Conservation (phyloP, 306 rosid genomes). For the Betula pendula region DNA sequence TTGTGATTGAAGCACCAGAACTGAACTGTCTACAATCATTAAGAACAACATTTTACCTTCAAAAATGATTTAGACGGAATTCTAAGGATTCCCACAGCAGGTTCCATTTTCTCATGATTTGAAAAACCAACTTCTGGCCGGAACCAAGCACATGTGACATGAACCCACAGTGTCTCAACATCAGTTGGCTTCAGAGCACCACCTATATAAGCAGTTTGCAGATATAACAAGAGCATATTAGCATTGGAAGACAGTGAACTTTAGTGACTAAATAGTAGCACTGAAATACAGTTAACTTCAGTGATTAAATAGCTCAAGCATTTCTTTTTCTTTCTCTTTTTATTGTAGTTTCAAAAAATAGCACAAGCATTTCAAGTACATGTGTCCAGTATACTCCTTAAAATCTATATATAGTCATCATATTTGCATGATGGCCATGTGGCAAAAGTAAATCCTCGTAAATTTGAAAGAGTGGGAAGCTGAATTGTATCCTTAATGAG, state of each 20-base stretch:
- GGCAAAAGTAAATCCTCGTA: neutral
- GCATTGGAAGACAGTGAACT: constrained; percentile 10
- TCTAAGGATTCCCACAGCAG: constrained; percentile 86
- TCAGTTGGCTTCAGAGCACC: constrained; percentile 99
- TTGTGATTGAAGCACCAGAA: neutral
- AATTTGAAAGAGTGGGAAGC: neutral
- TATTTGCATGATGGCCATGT: constrained; percentile 1
- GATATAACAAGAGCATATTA: constrained; percentile 21
- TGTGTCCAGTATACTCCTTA: constrained; percentile 6
- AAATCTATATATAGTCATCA: neutral
- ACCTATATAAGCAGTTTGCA: constrained; percentile 50
- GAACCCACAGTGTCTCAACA: constrained; percentile 87
- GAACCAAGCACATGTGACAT: constrained; percentile 97
- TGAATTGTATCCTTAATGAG: neutral
- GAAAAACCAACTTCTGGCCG: constrained; percentile 77
- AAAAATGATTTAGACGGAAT: constrained; percentile 69
- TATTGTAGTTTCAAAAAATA: too few species aligned
- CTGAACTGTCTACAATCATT: neutral
- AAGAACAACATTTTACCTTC: constrained; percentile 55
- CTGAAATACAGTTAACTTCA: constrained; percentile 7
- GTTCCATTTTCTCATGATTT: constrained; percentile 86
- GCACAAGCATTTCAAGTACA: neutral
- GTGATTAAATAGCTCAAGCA: neutral
- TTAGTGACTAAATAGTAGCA: constrained; percentile 10
- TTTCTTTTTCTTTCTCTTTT: too few species aligned